Evolutionary conservation across 306 rosid genomes (phyloP).

Genomic region (Malus fusca): DNA sequence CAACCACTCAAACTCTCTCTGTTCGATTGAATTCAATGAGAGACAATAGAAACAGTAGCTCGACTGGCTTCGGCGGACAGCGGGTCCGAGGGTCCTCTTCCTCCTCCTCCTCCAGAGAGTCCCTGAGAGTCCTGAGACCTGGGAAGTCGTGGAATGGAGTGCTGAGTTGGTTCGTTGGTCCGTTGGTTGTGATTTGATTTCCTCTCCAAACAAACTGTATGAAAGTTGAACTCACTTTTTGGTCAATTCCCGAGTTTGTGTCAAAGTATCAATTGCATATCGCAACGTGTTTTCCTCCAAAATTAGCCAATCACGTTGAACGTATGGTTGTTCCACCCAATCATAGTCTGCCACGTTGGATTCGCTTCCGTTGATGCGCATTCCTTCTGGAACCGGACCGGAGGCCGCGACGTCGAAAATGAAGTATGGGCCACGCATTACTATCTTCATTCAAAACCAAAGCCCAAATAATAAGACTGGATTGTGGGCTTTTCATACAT

Average conservation of each 20-base stretch:
- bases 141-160: not conserved
- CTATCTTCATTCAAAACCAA: too few relatives aligned
- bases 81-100: not conserved
- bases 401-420: not conserved
- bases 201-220: not conserved
- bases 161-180: not conserved
- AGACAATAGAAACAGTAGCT: not conserved
- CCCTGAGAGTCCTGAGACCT: not conserved
- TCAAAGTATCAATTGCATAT: not conserved
- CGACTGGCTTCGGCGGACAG: not conserved
- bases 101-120: not conserved
- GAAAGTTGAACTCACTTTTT: not conserved
- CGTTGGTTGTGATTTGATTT: not conserved
- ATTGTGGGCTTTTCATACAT: not conserved
- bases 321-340: constrained; percentile 30
- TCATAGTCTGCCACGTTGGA: constrained; percentile 22
- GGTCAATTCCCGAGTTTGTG: not conserved
- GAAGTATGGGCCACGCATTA: too few relatives aligned
- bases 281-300: constrained; percentile 55
- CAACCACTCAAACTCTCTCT: not conserved
- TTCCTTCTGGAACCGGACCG: not conserved
- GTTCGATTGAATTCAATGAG: not conserved
- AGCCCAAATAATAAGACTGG: too few relatives aligned
- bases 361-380: not conserved
- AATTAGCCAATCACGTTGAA: constrained; percentile 47